Evolutionary conservation across 2,329 filamentous ascomycete species (phyloP).

Genomic region (Penicillium verrucosum): DNA sequence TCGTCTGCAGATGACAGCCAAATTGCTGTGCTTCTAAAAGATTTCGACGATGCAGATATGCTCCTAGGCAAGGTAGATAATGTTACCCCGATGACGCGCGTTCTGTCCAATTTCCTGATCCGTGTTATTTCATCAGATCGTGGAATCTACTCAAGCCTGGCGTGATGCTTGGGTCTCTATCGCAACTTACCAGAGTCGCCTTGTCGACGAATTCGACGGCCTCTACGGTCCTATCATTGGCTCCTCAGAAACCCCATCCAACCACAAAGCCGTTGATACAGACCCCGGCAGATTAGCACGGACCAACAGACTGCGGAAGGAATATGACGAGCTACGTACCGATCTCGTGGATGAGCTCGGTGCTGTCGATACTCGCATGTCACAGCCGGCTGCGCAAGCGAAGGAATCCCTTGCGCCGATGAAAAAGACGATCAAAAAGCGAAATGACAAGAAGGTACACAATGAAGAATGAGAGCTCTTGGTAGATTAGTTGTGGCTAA

Average conservation of each 20-base stretch:
- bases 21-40: conserved; percentile 69
- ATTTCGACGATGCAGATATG: conserved; percentile 76
- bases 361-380: conserved; percentile 66
- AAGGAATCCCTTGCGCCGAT: conserved; percentile 67
- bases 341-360: conserved; percentile 70
- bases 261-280: conserved; percentile 57
- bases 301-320: conserved; percentile 61
- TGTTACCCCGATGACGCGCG: conserved; percentile 7
- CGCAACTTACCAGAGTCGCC: conserved; percentile 64
- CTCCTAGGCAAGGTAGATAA: conserved; percentile 65
- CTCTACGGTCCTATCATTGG: conserved; percentile 75
- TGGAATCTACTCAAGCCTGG: conserved; percentile 72
- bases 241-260: conserved; percentile 56
- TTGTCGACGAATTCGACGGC: conserved; percentile 65
- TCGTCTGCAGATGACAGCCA: conserved; percentile 73
- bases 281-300: conserved; percentile 62
- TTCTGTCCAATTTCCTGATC: conserved; percentile 6
- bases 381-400: conserved; percentile 66
- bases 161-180: conserved; percentile 75
- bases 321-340: conserved; percentile 66
- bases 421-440: conserved; percentile 79
- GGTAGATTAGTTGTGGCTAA: background rate
- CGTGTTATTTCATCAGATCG: conserved; percentile 53
- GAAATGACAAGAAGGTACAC: conserved; percentile 69
- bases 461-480: background rate